A percentile compares a stretch with the other conserved stretches of the same genome.
Conservation (phyloP, 208 protist species). For the Naegleria gruberi region DNA sequence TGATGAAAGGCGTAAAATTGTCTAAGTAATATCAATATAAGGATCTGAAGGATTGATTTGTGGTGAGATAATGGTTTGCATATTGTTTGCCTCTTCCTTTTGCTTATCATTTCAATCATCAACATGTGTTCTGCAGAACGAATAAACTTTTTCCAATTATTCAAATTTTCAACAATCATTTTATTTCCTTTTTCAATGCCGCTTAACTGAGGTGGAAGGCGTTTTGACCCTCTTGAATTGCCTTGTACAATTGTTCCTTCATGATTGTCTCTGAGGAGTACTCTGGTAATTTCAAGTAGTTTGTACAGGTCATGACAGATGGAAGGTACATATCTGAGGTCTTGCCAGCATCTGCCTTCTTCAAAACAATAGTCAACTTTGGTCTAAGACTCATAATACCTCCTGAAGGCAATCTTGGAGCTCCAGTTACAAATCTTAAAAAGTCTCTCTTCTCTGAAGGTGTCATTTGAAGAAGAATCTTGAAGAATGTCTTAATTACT, state of each 20-base stretch:
- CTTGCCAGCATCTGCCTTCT: constrained; percentile 50
- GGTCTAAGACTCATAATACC: constrained; percentile 61
- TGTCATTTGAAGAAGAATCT: constrained; percentile 35
- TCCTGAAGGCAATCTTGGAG: constrained; percentile 63
- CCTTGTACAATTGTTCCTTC: constrained; percentile 66
- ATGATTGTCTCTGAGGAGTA: constrained; percentile 60
- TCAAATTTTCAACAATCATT: too few relatives aligned
- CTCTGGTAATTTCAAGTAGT: constrained; percentile 81
- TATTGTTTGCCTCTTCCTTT: too few relatives aligned
- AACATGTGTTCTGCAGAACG: too few relatives aligned
- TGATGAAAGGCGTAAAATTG: too few relatives aligned
- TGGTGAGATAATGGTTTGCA: too few relatives aligned
- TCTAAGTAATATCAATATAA: too few relatives aligned
- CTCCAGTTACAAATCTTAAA: constrained; percentile 75
- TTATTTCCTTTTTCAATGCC: too few relatives aligned
- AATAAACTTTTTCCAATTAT: too few relatives aligned
- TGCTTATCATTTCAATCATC: too few relatives aligned
- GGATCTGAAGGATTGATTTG: too few relatives aligned
- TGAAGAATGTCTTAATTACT: background rate
- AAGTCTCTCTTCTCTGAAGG: constrained; percentile 61
- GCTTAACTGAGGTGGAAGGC: constrained; percentile 69
- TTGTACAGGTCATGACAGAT: constrained; percentile 80
- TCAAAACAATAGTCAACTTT: constrained; percentile 74
- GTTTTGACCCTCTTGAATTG: constrained; percentile 66
- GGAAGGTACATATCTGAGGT: constrained; percentile 56